These are phyloP conservation scores for Apiosordaria backusii DNA, from an alignment of 495 filamentous ascomycete genomes.

Conservation along the genomic window DNA sequence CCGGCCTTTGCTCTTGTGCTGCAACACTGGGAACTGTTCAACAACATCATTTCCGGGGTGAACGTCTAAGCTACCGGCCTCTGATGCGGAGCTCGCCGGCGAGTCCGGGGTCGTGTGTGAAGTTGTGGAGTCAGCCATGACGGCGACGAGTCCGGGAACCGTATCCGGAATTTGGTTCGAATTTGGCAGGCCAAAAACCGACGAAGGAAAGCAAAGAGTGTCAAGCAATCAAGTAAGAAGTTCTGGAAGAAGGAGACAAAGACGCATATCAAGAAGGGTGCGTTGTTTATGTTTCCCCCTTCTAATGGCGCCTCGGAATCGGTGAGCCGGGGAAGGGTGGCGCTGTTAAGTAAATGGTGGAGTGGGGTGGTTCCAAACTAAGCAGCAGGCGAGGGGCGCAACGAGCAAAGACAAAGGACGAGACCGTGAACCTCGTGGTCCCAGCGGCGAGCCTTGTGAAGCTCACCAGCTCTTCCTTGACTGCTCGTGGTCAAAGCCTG, in stretches of 20 bases:
- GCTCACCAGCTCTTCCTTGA: background rate
- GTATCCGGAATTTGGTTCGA: background rate
- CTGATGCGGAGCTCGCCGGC: slow-evolving; percentile 11
- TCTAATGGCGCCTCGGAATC: slow-evolving; percentile 16
- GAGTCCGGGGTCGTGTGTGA: slow-evolving; percentile 7
- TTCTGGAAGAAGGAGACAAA: background rate
- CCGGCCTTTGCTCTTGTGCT: slow-evolving; percentile 66
- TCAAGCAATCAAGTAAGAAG: background rate
- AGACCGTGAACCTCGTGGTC: background rate
- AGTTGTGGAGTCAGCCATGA: slow-evolving; percentile 26
- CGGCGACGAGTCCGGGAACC: slow-evolving; percentile 5
- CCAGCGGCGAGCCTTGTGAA: background rate
- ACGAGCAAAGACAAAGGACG: background rate
- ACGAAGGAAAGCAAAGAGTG: background rate
- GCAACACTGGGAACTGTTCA: slow-evolving; percentile 9
- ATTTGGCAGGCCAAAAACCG: background rate
- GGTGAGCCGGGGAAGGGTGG: slow-evolving; percentile 14
- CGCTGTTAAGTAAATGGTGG: slow-evolving; percentile 18
- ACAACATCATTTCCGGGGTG: background rate
- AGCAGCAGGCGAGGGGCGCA: background rate
- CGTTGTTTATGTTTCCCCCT: slow-evolving; percentile 4
- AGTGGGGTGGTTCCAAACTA: slow-evolving; percentile 10
- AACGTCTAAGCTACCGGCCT: slow-evolving; percentile 9
- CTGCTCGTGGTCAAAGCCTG: background rate
- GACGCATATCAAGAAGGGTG: background rate